Evolutionary conservation across 2,329 filamentous ascomycete genomes (phyloP), one percentile per base, ranked within the genome.

Genomic region (Emmonsiellopsis sp.): DNA sequence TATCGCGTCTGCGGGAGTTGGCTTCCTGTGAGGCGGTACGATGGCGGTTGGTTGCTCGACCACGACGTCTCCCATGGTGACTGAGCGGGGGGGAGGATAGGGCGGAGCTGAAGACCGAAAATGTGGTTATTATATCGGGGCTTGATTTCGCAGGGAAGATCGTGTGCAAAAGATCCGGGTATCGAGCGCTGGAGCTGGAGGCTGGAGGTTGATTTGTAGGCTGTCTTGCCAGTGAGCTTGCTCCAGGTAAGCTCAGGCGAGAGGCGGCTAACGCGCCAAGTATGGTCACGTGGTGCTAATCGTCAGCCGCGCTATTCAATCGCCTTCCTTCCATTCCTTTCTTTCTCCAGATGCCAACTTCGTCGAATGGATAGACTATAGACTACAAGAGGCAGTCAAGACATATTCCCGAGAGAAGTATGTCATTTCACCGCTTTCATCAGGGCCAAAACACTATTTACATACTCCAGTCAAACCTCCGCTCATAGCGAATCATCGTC

Each of bases 1-100:
- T 74, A 95, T 93, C 65, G 86, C 84, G 58, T 82, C 75, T 57
- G 85, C 87, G 50, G 85, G 83, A 64, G 84, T 79, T 66, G 84
- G 77, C 78, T 89, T 94, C 78, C 87, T 91, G 74, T 90, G 86
- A 70, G 86, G 85, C 68, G 84, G 80, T 71, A 85, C 76, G 61
- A 78, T 81, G 78, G 83, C 86, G 70, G 80, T 78, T 67, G 88
- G 84, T 74, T 81, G 90, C 75, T 95, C 89, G 68, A 95, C 83
- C 65, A 86, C 80, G 69, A 88, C 82, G 78, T 95, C 88, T 72
- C 84, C 91, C 92, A 96, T 96, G 63, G 53, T 69, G 64, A 34
- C 53, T 57, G 60, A 40, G 13, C 32, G 14, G 33, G 2, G 32
- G 13, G 32, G 49, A 45, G 27, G 8, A 45, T 13, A n/a, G 27